Conservation (phyloP, 1,139 yeast genomes). For the Yamadazyma atlantica region DNA sequence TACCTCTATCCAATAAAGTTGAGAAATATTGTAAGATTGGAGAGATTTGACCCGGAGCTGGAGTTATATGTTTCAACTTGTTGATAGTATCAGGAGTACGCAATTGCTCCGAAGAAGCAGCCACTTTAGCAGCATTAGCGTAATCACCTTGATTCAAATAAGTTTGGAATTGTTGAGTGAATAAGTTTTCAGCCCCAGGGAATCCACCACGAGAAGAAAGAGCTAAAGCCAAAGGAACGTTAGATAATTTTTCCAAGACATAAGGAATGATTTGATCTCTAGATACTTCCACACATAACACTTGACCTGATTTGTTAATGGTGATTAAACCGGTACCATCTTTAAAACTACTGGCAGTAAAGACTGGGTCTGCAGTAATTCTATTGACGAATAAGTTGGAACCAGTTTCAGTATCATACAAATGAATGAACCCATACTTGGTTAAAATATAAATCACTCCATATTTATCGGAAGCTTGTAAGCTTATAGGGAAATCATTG, state of each 20-base stretch:
- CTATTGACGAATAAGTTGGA: slow-evolving; percentile 92
- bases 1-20: slow-evolving; percentile 87
- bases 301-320: slow-evolving; percentile 94
- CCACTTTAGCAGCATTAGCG: slow-evolving; percentile 91
- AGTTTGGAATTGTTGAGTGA: slow-evolving; percentile 88
- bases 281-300: slow-evolving; percentile 86
- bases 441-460: slow-evolving; percentile 90
- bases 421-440: slow-evolving; percentile 93
- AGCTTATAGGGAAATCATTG: slow-evolving; percentile 94
- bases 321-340: slow-evolving; percentile 83
- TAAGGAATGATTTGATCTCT: slow-evolving; percentile 87
- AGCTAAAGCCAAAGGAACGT: slow-evolving; percentile 82
- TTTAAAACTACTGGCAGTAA: slow-evolving; percentile 80
- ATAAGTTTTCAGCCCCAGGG: slow-evolving; percentile 94
- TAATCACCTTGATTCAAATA: slow-evolving; percentile 84
- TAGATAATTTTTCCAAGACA: slow-evolving; percentile 80
- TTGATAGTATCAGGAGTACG: slow-evolving; percentile 95
- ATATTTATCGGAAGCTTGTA: slow-evolving; percentile 80
- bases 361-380: slow-evolving; percentile 94
- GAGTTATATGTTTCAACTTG: slow-evolving; percentile 85
- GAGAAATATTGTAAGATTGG: slow-evolving; percentile 94
- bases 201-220: slow-evolving; percentile 94
- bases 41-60: slow-evolving; percentile 94
- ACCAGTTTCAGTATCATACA: slow-evolving; percentile 92
- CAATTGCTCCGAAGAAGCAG: slow-evolving; percentile 91